phyloP scores from a whole-genome alignment of 495 filamentous ascomycete species.

The Xylaria longipes region DNA sequence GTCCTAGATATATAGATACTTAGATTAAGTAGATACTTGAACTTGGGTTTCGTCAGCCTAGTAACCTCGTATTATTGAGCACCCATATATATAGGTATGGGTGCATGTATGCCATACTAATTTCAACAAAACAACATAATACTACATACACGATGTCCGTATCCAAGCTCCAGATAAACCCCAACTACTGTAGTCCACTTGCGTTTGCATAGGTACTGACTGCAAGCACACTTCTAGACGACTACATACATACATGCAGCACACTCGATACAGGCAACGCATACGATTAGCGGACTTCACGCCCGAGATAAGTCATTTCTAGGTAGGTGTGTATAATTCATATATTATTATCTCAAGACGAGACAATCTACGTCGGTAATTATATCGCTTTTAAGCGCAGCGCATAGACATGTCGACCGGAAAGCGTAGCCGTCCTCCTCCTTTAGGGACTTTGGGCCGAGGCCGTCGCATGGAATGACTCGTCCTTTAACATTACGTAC shows the following conservation, averaged over 20 bases:
- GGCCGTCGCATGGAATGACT: neutral
- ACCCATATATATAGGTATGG: no score
- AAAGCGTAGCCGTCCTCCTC: neutral
- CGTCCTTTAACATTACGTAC: neutral
- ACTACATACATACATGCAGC: neutral
- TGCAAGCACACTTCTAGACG: neutral
- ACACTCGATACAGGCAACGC: neutral
- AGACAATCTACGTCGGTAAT: neutral
- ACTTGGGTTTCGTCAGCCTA: neutral
- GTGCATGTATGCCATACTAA: neutral
- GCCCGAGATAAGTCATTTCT: neutral
- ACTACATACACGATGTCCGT: neutral
- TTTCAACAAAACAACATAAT: neutral
- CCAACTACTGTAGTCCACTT: neutral
- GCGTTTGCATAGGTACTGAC: neutral
- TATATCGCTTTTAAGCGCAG: neutral
- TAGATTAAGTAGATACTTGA: neutral
- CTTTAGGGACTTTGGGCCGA: conserved; percentile 8
- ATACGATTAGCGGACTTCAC: neutral
- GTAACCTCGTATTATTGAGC: neutral
- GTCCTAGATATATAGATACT: neutral
- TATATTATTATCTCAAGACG: neutral
- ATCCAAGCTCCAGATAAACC: neutral
- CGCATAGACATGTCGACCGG: neutral
- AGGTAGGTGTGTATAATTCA: conserved; percentile 9